Conservation (phyloP, 805 yeast species). For the Schwanniomyces occidentalis region DNA sequence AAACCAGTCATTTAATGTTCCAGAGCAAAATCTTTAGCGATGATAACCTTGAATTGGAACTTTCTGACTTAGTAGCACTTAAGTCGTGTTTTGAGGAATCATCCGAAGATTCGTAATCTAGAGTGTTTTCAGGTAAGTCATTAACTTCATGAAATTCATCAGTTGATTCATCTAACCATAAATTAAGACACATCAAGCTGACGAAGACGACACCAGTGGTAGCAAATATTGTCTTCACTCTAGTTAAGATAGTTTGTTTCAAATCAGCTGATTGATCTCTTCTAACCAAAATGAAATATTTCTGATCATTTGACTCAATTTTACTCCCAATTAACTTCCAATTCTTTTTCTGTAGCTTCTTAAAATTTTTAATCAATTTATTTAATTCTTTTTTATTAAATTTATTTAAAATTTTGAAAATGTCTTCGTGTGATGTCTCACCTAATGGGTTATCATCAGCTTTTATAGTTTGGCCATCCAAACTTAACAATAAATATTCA, state of each 20-base stretch:
- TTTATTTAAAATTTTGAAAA: constrained; percentile 39
- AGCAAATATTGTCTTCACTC: constrained; percentile 23
- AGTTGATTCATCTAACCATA: constrained; percentile 10
- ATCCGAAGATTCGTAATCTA: no score
- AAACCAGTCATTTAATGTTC: no score
- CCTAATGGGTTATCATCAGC: constrained; percentile 43
- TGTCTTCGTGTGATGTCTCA: constrained; percentile 36
- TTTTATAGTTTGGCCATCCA: constrained; percentile 34
- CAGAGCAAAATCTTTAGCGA: no score
- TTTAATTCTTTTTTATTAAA: constrained; percentile 37
- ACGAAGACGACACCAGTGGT: constrained; percentile 24
- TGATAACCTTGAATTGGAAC: no score
- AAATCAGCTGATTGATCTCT: neutral
- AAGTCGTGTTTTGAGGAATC: no score
- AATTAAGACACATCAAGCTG: constrained; percentile 21
- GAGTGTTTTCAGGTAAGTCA: no score
- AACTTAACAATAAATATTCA: constrained; percentile 31
- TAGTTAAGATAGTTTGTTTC: constrained; percentile 7
- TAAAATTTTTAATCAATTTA: constrained; percentile 33
- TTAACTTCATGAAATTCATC: neutral
- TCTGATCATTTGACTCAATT: constrained; percentile 10
- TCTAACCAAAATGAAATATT: constrained; percentile 15
- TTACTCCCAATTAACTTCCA: constrained; percentile 63
- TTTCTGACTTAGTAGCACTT: no score
- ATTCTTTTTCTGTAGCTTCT: constrained; percentile 41